Base-by-base conservation (phyloP, 2,329 filamentous ascomycete genomes). In the Trichoderma harzianum region DNA sequence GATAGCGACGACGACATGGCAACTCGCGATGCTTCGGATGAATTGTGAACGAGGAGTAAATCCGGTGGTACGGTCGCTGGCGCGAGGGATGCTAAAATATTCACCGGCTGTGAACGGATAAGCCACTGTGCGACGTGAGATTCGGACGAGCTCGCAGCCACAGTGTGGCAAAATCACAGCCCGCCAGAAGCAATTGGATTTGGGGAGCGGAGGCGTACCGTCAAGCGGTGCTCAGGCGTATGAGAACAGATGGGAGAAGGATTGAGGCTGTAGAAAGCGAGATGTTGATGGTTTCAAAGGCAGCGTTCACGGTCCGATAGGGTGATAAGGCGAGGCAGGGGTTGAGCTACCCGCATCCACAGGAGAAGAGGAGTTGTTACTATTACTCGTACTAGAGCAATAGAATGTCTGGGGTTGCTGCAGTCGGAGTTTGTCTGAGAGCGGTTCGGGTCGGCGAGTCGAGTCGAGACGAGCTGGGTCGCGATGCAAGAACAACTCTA, bases 1-100 rank as follows among this genome's bases (percentile, higher is more conserved):
- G 86, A 86, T 60, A 84, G 74, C 10, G 86, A 85, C n/a, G 85
- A 84, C 51, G 84, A 82, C 81, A 87, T 63, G 63, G 63, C 32
- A 3, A 32, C 34, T 64, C 24, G 61, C 61, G 65, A 51, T 68
- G 30, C 12, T 26, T 36, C 63, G 39, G 16, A 36, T 21, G n/a
- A 43, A 21, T 30, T 26, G 53, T 26, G 12, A 18, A 69, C 39
- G 63, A 16, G 51, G 39, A 57, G 26, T 26, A 58, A 69, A 43
- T 3, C 11, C 24, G 43, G 16, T 67, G 57, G 47, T 24, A 7
- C 24, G 26, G 67, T 43, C n/a, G 43, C 16, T 53, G 43, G 58
- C 58, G 67, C 58, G 67, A 69, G 30, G 53, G 51, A 32, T 63
- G 58, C 47, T 70, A 60, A 70, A 70, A 70, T 70, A 55, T 47